Percentiles rank a stretch among this genome's conserved stretches.
These are phyloP conservation scores for Pistacia integerrima DNA, from an alignment of 345 rosid genomes.

Conservation along the genomic window DNA sequence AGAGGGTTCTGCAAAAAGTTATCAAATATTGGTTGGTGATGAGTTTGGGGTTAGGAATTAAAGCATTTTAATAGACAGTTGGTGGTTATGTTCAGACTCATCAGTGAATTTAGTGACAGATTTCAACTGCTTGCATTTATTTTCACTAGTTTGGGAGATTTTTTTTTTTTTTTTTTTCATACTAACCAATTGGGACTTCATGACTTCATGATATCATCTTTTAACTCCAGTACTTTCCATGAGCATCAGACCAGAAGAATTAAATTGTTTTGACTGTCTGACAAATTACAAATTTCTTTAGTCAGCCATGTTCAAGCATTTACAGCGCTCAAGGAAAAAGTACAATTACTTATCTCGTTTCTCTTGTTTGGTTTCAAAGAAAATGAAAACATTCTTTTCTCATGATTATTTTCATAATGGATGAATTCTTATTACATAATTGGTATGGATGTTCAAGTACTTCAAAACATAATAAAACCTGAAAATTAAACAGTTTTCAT, in stretches of 20 bases:
- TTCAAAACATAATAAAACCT: background rate
- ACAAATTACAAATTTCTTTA: background rate
- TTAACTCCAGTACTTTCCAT: background rate
- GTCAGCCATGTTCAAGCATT: background rate
- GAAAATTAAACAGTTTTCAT: background rate
- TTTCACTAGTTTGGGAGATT: background rate
- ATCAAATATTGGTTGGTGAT: slow-evolving; percentile 24
- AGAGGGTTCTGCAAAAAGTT: background rate
- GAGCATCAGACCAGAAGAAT: background rate
- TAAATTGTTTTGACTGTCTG: background rate
- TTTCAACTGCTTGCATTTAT: slow-evolving; percentile 22
- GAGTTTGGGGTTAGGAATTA: slow-evolving; percentile 25
- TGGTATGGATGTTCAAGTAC: no score
- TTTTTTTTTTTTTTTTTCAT: background rate
- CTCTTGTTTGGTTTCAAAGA: background rate
- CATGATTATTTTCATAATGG: no score
- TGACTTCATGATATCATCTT: background rate
- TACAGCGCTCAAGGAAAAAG: background rate
- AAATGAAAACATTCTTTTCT: background rate
- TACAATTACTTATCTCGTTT: background rate
- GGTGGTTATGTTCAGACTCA: slow-evolving; percentile 15
- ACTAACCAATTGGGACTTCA: background rate
- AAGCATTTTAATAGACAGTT: slow-evolving; percentile 28
- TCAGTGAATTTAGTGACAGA: slow-evolving; percentile 12
- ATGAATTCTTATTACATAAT: background rate